Conservation (phyloP, 2,329 filamentous ascomycete genomes). For the Dactylonectria estremocensis region DNA sequence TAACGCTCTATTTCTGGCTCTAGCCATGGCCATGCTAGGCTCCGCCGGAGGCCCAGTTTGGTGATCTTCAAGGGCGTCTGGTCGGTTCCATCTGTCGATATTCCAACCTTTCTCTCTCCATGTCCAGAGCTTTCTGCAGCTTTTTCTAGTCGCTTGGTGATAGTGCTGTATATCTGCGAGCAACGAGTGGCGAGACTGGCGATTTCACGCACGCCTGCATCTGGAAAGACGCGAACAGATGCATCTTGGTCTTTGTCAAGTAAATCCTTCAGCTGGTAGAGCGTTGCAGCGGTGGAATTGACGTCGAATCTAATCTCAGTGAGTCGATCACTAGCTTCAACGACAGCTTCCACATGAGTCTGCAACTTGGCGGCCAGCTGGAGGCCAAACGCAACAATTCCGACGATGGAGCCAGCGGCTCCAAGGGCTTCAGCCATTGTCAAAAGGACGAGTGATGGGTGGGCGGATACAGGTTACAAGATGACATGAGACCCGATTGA, state of each 20-base stretch:
- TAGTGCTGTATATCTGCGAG: not conserved
- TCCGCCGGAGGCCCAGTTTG: conserved; percentile 1
- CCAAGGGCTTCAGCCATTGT: conserved; percentile 14
- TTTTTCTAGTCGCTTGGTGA: not conserved
- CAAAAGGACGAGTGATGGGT: not conserved
- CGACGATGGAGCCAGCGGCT: conserved; percentile 13
- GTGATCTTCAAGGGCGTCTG: not conserved
- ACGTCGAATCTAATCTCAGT: conserved; percentile 4
- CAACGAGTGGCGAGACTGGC: conserved; percentile 5
- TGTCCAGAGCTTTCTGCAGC: not conserved
- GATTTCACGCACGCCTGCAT: not conserved
- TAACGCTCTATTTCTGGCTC: conserved; percentile 2
- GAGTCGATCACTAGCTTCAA: conserved; percentile 10
- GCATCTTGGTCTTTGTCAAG: conserved; percentile 4
- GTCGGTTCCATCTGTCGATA: not conserved
- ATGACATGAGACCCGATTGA: too few species aligned
- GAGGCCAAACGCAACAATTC: conserved; percentile 13
- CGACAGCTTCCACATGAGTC: conserved; percentile 1
- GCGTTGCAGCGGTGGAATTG: conserved; percentile 5
- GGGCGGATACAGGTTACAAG: too few species aligned
- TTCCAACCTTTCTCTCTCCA: not conserved
- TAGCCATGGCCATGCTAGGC: conserved; percentile 8
- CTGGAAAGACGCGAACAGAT: not conserved
- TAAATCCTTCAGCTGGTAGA: not conserved
- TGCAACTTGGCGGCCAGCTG: conserved; percentile 5